Conservation (phyloP, 345 rosid species). For the Streptanthus diversifolius region DNA sequence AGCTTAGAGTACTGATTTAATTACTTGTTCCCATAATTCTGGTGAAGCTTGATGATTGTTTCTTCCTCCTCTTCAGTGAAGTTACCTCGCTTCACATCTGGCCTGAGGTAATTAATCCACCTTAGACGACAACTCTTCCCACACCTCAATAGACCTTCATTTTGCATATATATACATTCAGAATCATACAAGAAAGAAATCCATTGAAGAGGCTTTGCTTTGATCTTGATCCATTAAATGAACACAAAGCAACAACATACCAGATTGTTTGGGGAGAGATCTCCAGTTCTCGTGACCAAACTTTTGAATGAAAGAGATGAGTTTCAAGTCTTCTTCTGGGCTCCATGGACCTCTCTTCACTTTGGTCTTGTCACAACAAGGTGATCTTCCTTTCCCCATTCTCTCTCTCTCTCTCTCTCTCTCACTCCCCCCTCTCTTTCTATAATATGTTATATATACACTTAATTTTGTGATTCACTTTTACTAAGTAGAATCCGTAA, state of each 20-base stretch:
- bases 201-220: constrained; percentile 2
- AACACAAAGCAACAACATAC: constrained; percentile 32
- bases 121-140: constrained; percentile 93
- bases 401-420: background rate
- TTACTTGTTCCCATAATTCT: constrained; percentile 74
- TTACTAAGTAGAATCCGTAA: constrained; percentile 4
- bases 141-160: constrained; percentile 67
- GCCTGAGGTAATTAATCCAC: constrained; percentile 90
- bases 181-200: background rate
- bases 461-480: constrained; percentile 3
- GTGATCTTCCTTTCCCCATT: constrained; percentile 91
- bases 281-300: constrained; percentile 71
- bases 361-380: constrained; percentile 82
- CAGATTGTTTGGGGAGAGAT: constrained; percentile 65
- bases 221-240: constrained; percentile 1
- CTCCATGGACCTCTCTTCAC: constrained; percentile 99
- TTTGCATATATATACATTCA: background rate
- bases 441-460: constrained; percentile 1
- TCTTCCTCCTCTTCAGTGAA: constrained; percentile 77
- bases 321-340: constrained; percentile 80
- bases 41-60: constrained; percentile 53
- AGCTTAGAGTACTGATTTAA: background rate
- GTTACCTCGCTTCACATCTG: constrained; percentile 81
- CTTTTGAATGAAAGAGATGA: constrained; percentile 64
- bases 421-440: background rate